Evolutionary conservation across 2,329 filamentous ascomycete genomes (phyloP), one percentile per base, ranked within the genome.

Genomic region (Pseudogymnoascus sp.): DNA sequence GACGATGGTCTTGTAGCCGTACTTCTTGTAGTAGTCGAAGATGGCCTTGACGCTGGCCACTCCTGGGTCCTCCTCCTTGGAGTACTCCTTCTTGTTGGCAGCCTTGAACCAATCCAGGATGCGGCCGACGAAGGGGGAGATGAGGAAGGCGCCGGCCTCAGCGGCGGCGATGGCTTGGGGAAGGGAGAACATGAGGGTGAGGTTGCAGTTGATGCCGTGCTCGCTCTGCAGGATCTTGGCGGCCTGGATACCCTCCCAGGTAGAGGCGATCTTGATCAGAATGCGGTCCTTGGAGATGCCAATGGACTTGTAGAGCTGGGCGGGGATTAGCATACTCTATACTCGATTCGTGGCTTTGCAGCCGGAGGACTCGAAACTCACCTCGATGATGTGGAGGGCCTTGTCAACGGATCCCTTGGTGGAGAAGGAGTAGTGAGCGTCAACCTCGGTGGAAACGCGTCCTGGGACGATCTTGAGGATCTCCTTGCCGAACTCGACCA

Each of bases 21-120:
- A 90, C 85, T 97, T 97, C 90, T 99, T 99, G 89, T 99, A 99
- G 90, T 99, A 99, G 86, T 99, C 94, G 87, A 88, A 99, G 81
- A 99, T 99, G 77, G 72, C 74, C 83, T 93, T 84, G 74, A 99
- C 94, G 68, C 89, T 93, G 81, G 90, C 84, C 77, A 99, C 94
- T 82, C 94, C 94, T 62, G 94, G 94, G 82, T 99, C 94, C 76
- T 96, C 90, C 77, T 89, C 80, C 76, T 91, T 84, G 75, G 81
- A 73, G 86, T 92, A 99, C 69, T 94, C 89, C 85, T 95, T 92
- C 87, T 96, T 96, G 77, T 86, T 90, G 70, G 86, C 81, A 63
- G 90, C 90, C 90, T 99, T 99, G 90, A 88, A 97, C 93, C 93
- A 99, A 81, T 99, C 94, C 69, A 99, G 89, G 74, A 99, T 99